Evolutionary conservation across 768 basidiomycete genomes (phyloP), one percentile per base, ranked within the genome.

Genomic region (Trametes cubensis): DNA sequence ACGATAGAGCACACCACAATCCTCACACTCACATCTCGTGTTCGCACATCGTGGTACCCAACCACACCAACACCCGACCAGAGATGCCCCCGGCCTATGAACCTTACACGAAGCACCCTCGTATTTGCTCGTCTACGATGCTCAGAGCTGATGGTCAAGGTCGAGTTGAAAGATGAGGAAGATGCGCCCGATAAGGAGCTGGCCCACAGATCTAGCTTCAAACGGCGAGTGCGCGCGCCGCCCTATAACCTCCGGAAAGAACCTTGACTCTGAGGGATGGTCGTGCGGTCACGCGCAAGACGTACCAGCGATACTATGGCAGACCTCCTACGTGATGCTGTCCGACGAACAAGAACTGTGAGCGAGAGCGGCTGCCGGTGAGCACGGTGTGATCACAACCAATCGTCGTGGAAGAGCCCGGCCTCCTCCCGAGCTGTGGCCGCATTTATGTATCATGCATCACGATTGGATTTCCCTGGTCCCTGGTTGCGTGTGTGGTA

Each of bases 21-120:
- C 23, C 39, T 23, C 14, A 6, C 15, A 51, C 64, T 55, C 40
- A 66, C 64, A 58, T 28, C 48, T 66, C 64, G n/a, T 66, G 57
- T 44, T 66, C 64, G 57, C 61, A 66, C 64, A 62, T 62, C 20
- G 21, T 42, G 45, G 23, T 47, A 4, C 46, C 46, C 46, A 23
- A n/a, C 23, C 21, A 14, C 20, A 47, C 18, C 4, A 44, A 17
- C 14, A 45, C 39, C 20, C 10, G 34, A 20, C 14, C 21, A 2
- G 10, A 40, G 52, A 7, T 34, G 11, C 34, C 34, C 34, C 34
- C 14, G 39, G 41, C 20, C 15, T 28, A 23, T 14, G 28, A 21
- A 23, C 30, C n/a, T n/a, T 14, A 45, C 10, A 34, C 34, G 34
- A 34, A 34, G 10, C 34, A 34, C 34, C 6, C 34, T 34, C 34